These are phyloP conservation scores for Botryotinia narcissicola DNA, from an alignment of 2,329 filamentous ascomycete species.

Conservation along the genomic window DNA sequence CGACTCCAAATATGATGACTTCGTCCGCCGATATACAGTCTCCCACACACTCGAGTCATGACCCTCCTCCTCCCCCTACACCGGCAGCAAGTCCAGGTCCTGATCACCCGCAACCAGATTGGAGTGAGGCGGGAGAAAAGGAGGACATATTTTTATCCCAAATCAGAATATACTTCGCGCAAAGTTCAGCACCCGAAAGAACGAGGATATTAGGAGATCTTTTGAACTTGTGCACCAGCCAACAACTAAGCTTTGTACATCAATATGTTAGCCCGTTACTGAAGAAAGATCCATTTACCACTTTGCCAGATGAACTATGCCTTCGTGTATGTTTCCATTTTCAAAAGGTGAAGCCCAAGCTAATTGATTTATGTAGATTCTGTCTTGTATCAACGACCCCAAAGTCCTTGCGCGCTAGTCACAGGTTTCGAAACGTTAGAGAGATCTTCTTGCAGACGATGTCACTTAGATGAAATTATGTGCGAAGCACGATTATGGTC, in stretches of 20 bases:
- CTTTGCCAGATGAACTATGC: constrained; percentile 89
- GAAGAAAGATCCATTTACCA: constrained; percentile 94
- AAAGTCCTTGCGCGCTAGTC: constrained; percentile 90
- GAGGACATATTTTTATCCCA: constrained; percentile 81
- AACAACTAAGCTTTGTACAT: constrained; percentile 92
- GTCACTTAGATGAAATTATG: constrained; percentile 98
- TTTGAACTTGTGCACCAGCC: constrained; percentile 90
- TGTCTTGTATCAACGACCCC: constrained; percentile 96
- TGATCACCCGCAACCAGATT: constrained; percentile 62
- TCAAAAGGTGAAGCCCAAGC: background rate
- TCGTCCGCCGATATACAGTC: constrained; percentile 60
- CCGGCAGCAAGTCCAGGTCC: constrained; percentile 65
- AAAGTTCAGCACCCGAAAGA: constrained; percentile 71
- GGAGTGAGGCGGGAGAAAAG: constrained; percentile 73
- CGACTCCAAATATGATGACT: constrained; percentile 65
- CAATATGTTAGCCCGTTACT: constrained; percentile 91
- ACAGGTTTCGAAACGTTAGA: constrained; percentile 94
- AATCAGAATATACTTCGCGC: constrained; percentile 75
- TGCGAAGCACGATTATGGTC: constrained; percentile 87
- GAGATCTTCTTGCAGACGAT: constrained; percentile 89
- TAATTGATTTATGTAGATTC: constrained; percentile 56
- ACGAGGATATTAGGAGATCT: constrained; percentile 83
- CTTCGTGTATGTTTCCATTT: constrained; percentile 62
- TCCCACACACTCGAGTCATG: constrained; percentile 39
- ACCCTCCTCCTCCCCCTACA: constrained; percentile 61